Conservation (phyloP, 176 grass and related monocot species). For the Otatea glauca region DNA sequence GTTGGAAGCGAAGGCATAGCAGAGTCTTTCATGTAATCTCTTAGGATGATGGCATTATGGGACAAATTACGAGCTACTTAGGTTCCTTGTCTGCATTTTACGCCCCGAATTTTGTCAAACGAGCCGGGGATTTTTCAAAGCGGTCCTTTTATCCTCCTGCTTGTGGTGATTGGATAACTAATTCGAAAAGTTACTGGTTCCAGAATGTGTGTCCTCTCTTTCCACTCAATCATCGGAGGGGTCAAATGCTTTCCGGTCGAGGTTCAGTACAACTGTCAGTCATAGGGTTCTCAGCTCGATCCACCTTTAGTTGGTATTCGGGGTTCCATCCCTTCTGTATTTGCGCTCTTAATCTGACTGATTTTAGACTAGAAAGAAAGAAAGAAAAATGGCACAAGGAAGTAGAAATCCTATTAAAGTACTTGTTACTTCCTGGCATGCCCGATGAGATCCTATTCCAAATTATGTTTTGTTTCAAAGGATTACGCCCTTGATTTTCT, state of each 20-base stretch:
- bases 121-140: background rate
- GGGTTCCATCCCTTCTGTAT: too few species aligned
- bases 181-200: too few species aligned
- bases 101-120: background rate
- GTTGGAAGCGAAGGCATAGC: too few species aligned
- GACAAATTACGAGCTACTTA: background rate
- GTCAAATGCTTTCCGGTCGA: too few species aligned
- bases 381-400: background rate
- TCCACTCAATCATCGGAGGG: too few species aligned
- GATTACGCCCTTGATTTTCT: background rate
- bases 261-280: too few species aligned
- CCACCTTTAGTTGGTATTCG: too few species aligned
- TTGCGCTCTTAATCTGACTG: too few species aligned
- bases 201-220: too few species aligned
- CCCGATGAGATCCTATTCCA: background rate
- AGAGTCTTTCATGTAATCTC: background rate
- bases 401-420: background rate
- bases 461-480: background rate
- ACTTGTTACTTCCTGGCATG: background rate
- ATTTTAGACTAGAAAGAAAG: background rate
- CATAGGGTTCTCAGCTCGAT: too few species aligned
- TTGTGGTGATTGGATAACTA: slow-evolving; percentile 3
- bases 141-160: background rate
- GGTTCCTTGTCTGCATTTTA: background rate
- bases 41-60: background rate